phyloP scores from a whole-genome alignment of 768 basidiomycete genomes.

The Crepidotus variabilis region DNA sequence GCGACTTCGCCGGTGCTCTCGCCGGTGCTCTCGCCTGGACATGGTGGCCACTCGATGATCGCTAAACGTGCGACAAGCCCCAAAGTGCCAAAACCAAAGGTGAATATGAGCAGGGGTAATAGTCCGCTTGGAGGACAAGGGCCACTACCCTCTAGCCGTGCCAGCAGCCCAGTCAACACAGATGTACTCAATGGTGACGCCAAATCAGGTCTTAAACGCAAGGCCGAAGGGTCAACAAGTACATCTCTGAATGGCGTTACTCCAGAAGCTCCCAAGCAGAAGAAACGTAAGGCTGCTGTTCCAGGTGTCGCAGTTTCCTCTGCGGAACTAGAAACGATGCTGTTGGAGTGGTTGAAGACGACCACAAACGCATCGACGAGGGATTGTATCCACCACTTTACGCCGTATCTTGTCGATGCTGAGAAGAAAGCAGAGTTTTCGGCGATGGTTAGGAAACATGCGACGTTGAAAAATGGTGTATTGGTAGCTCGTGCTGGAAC shows the following conservation, averaged over 20 bases:
- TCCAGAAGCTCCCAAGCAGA: conserved; percentile 28
- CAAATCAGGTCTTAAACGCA: conserved; percentile 38
- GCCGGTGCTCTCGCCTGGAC: conserved; percentile 46
- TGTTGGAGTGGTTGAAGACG: conserved; percentile 73
- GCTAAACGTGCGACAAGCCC: conserved; percentile 86
- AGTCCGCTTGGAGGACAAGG: conserved; percentile 62
- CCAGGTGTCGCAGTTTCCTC: conserved; percentile 33
- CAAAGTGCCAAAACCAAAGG: conserved; percentile 59
- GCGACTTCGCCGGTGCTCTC: conserved; percentile 62
- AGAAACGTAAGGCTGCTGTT: conserved; percentile 58
- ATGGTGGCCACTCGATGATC: conserved; percentile 75
- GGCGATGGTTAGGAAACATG: conserved; percentile 77
- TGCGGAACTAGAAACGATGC: conserved; percentile 60
- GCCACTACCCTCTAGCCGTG: conserved; percentile 38
- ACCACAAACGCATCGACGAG: conserved; percentile 69
- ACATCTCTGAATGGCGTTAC: conserved; percentile 21
- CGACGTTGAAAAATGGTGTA: conserved; percentile 63
- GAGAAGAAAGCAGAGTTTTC: conserved; percentile 74
- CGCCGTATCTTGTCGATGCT: conserved; percentile 65
- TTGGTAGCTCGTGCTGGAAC: conserved; percentile 44
- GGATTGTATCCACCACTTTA: conserved; percentile 79
- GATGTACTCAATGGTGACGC: conserved; percentile 14
- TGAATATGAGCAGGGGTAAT: conserved; percentile 45
- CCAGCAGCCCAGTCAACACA: conserved; percentile 38
- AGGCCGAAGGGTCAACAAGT: conserved; percentile 38